Conservation (phyloP, 768 basidiomycete genomes). For the Fomitopsis serialis region DNA sequence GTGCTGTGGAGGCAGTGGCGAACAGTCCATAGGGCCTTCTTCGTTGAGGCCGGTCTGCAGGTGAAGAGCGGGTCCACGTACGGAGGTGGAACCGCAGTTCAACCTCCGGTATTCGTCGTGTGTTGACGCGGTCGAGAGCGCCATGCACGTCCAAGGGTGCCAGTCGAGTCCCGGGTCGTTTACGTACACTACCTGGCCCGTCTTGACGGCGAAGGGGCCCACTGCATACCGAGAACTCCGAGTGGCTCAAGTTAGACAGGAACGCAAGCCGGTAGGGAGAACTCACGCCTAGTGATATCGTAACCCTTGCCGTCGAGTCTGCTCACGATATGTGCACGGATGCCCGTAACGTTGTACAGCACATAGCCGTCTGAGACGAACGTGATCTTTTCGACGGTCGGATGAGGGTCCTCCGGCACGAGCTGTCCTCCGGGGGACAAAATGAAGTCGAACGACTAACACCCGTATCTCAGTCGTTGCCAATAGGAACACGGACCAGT, state of each 20-base stretch:
- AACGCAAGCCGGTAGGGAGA: background rate
- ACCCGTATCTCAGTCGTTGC: background rate
- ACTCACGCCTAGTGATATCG: slow-evolving; percentile 76
- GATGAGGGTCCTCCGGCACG: slow-evolving; percentile 65
- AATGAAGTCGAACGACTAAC: slow-evolving; percentile 78
- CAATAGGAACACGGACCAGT: background rate
- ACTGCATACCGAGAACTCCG: slow-evolving; percentile 38
- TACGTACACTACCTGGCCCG: slow-evolving; percentile 79
- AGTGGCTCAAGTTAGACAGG: background rate
- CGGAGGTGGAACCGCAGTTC: slow-evolving; percentile 54
- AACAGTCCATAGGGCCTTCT: slow-evolving; percentile 37
- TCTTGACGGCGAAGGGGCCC: slow-evolving; percentile 73
- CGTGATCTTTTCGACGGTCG: slow-evolving; percentile 59
- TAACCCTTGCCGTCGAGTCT: slow-evolving; percentile 82
- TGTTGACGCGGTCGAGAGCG: slow-evolving; percentile 9
- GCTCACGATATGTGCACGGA: slow-evolving; percentile 73
- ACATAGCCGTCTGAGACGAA: slow-evolving; percentile 65
- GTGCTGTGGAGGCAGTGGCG: slow-evolving; percentile 56
- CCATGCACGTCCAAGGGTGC: slow-evolving; percentile 21
- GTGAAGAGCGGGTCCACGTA: slow-evolving; percentile 42
- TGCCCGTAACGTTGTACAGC: slow-evolving; percentile 71
- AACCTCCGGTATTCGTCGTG: slow-evolving; percentile 37
- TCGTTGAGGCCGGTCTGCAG: slow-evolving; percentile 33
- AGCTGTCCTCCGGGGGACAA: slow-evolving; percentile 54
- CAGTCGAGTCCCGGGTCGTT: slow-evolving; percentile 54